Evolutionary conservation across 495 filamentous ascomycete genomes (phyloP), one percentile per base, ranked within the genome.

Genomic region (Lindgomyces ingoldianus): DNA sequence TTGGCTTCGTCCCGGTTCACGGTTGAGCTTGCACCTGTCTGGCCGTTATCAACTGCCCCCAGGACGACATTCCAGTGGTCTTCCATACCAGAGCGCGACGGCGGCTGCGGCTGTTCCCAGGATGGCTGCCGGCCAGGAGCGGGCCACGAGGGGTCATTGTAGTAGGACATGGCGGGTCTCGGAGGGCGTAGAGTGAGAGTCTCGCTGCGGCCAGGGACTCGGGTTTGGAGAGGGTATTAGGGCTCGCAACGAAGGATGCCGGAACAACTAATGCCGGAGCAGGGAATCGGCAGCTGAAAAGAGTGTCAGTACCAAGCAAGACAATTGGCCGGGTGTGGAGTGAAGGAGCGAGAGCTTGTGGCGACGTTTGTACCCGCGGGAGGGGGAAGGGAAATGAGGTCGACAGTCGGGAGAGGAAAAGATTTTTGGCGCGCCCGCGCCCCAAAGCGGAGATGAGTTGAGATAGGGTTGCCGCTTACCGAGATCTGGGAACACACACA

Each of bases 71-170:
- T 25, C 46, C 70, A 77, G 67, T 52, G 27, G 49, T 30, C 14
- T 44, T 27, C 3, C 77, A 73, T 87, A 91, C 93, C 91, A 74
- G 92, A 96, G 68, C 90, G 88, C 56, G 91, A 89, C 41, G 92
- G 92, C 60, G 91, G 91, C 60, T 86, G 86, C 48, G 88, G 91
- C 72, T 93, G 89, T 56, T 96, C 91, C 85, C 91, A 94, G 47
- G 89, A 84, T 62, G 81, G 77, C 78, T 85, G 83, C 68, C 87
- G 84, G 48, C 83, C 83, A 45, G 80, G 73, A 27, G 89, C 85
- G 16, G 81, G 73, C 91, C 90, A 94, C 74, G 87, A 84, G 73
- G 89, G 86, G 68, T 91, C 84, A 77, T 95, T 91, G 83, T 96
- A 96, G 80, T 93, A 96, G 72, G 91, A 88, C 90, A 94, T 94